Evolutionary conservation across 2,329 filamentous ascomycete genomes (phyloP).

Genomic region (Neoscytalidium dimidiatum): DNA sequence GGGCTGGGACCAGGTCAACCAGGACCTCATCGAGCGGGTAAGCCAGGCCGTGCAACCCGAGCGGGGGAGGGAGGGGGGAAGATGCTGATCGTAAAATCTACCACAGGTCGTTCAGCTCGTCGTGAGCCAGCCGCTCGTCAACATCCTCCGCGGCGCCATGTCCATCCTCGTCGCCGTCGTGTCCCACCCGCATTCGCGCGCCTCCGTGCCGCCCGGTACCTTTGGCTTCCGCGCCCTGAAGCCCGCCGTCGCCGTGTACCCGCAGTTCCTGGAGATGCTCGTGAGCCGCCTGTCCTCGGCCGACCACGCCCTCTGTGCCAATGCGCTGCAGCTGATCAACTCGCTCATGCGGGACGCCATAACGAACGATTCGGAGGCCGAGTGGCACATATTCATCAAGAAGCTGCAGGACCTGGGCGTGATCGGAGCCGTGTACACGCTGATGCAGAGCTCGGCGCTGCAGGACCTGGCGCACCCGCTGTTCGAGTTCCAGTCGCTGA

Average conservation of each 20-base stretch:
- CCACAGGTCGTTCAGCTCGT: conserved; percentile 81
- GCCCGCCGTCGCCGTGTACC: conserved; percentile 86
- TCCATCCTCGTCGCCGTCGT: conserved; percentile 93
- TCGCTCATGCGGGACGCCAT: conserved; percentile 91
- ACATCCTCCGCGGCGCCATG: conserved; percentile 95
- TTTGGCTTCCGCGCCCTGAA: conserved; percentile 92
- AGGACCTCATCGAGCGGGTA: conserved; percentile 69
- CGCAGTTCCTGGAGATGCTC: conserved; percentile 91
- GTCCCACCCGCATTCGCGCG: conserved; percentile 69
- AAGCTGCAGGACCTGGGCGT: conserved; percentile 88
- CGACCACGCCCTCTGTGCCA: conserved; percentile 93
- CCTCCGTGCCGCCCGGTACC: conserved; percentile 56
- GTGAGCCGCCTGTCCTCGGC: conserved; percentile 89
- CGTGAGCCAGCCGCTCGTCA: conserved; percentile 92
- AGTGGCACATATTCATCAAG: conserved; percentile 97
- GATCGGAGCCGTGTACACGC: conserved; percentile 82
- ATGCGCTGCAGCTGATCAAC: conserved; percentile 93
- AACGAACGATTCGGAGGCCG: conserved; percentile 72
- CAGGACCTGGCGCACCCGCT: conserved; percentile 89
- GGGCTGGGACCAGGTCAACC: conserved; percentile 88
- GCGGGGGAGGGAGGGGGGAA: not conserved
- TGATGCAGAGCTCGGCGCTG: conserved; percentile 92
- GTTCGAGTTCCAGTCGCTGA: conserved; percentile 89
- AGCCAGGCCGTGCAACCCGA: not conserved
- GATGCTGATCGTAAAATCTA: conserved; percentile 4